Percentiles rank a stretch among this genome's conserved stretches.
These are phyloP conservation scores for Suhomyces bokatorum DNA, from an alignment of 1,139 yeast species.

Conservation along the genomic window DNA sequence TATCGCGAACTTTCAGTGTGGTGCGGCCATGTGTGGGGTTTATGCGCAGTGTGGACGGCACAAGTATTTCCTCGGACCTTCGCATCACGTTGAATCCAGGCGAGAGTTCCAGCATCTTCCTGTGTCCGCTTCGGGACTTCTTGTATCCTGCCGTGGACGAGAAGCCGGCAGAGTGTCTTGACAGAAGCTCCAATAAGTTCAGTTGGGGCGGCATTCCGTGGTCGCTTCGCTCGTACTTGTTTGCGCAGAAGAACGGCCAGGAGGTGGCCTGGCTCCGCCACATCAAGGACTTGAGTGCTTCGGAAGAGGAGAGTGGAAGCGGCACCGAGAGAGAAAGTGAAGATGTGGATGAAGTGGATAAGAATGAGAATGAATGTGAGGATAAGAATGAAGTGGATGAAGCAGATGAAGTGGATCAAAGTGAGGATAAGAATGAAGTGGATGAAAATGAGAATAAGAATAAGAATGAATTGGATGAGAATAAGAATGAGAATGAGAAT, in stretches of 20 bases:
- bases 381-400: too few species aligned
- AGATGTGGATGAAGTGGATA: conserved; percentile 16
- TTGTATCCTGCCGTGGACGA: conserved; percentile 38
- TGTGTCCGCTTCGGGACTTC: conserved; percentile 67
- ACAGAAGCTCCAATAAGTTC: conserved; percentile 40
- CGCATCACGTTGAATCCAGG: conserved; percentile 60
- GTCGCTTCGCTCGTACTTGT: conserved; percentile 61
- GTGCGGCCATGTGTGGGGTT: conserved; percentile 83
- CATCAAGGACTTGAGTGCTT: conserved; percentile 54
- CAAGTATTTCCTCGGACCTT: conserved; percentile 18
- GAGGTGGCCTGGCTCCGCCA: conserved; percentile 67
- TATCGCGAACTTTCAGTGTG: conserved; percentile 77
- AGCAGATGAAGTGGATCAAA: too few species aligned
- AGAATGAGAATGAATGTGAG: too few species aligned
- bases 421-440: too few species aligned
- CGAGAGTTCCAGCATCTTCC: conserved; percentile 66
- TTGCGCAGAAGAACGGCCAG: conserved; percentile 53
- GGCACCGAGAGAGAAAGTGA: too few species aligned
- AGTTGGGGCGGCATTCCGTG: conserved; percentile 75
- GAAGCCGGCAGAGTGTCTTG: conserved; percentile 44
- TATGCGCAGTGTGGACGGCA: conserved; percentile 25
- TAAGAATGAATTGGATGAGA: too few species aligned
- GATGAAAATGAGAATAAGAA: too few species aligned
- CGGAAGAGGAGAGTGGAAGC: conserved; percentile 36
- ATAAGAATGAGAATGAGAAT: too few species aligned